Percentiles rank a stretch among this genome's conserved stretches.
Conservation (phyloP, 1,139 yeast species). For the Dujonia santamariae region DNA sequence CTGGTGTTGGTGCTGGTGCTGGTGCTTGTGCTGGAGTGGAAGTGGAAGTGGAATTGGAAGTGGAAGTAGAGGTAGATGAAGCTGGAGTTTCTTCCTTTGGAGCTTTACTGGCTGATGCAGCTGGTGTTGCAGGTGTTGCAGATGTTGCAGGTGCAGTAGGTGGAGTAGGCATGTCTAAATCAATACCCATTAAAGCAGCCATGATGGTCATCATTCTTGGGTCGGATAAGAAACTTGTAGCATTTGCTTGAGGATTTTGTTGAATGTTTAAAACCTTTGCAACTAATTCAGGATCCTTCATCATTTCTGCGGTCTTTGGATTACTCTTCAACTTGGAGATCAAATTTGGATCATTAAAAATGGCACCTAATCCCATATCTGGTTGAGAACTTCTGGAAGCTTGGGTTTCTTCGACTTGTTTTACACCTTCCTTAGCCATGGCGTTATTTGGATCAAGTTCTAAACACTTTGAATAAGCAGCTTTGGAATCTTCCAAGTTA, state of each 20-base stretch:
- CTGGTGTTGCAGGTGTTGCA: constrained; percentile 10
- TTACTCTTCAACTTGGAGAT: constrained; percentile 71
- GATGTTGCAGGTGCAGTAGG: constrained; percentile 16
- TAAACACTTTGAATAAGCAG: constrained; percentile 75
- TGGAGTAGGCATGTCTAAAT: constrained; percentile 50
- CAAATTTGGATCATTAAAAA: constrained; percentile 79
- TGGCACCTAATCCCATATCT: constrained; percentile 72
- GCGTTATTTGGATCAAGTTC: constrained; percentile 79
- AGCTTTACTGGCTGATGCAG: constrained; percentile 9
- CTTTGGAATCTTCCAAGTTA: constrained; percentile 65
- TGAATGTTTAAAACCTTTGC: constrained; percentile 65
- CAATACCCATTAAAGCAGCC: constrained; percentile 85
- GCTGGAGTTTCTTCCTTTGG: constrained; percentile 16
- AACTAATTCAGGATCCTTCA: constrained; percentile 86
- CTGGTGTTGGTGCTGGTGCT: constrained; percentile 24
- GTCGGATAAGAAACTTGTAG: constrained; percentile 65
- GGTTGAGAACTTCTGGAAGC: constrained; percentile 46
- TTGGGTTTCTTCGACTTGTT: constrained; percentile 61
- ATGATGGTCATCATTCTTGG: constrained; percentile 87
- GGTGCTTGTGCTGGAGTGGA: constrained; percentile 21
- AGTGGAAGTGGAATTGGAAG: constrained; percentile 33
- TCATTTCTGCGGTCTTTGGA: constrained; percentile 83
- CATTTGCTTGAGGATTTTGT: constrained; percentile 71
- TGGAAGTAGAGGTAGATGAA: constrained; percentile 21
- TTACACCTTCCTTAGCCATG: constrained; percentile 83